Base-by-base conservation (phyloP, 306 rosid species). In the Benincasa hispida region DNA sequence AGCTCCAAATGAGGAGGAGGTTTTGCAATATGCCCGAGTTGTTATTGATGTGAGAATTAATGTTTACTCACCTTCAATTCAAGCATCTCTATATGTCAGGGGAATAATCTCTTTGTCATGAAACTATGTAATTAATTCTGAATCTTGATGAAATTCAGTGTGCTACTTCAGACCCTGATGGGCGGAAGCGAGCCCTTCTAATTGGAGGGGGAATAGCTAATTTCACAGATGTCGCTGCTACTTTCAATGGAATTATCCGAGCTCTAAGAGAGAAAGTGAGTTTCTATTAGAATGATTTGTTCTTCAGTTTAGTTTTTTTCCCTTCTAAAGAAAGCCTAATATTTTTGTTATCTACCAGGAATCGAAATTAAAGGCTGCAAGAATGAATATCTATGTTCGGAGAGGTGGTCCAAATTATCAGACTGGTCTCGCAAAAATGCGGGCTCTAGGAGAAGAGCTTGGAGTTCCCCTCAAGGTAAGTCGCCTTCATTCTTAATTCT, bases 181-280 rank as follows among this genome's bases (percentile, higher is more conserved):
- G 97, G 78, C 88, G 87, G 47, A 92, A 88, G 88, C 87, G 96
- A 81, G 97, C 90, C 77, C 97, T 92, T 82, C 81, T 92, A 13
- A 87, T 92, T 87, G 97, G 97, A 79, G 96, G 97, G 14, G 97
- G 97, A 58, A 92, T 92, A 79, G 97, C 97, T 65, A 92, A 92
- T 84, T 92, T 92, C 85, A 92, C 97, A 0, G 97, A 90, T 54
- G 96, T 92, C 74, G 97, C 97, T 76, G 89, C 97, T 77, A 92
- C 96, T 48, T 92, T 90, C 76, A 92, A 81, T 79, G 96, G 96
- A 53, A 92, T 90, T 74, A 87, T 92, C 78, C 89, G 88, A 55
- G 93, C 96, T 39, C 83, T 92, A 57, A 86, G 82, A 72, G 97
- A 92, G 90, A 90, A 92, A 87, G 97, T 87, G 66, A 47, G 83